phyloP scores from a whole-genome alignment of 2,329 filamentous ascomycete species.

The Pestalotiopsis sp. region DNA sequence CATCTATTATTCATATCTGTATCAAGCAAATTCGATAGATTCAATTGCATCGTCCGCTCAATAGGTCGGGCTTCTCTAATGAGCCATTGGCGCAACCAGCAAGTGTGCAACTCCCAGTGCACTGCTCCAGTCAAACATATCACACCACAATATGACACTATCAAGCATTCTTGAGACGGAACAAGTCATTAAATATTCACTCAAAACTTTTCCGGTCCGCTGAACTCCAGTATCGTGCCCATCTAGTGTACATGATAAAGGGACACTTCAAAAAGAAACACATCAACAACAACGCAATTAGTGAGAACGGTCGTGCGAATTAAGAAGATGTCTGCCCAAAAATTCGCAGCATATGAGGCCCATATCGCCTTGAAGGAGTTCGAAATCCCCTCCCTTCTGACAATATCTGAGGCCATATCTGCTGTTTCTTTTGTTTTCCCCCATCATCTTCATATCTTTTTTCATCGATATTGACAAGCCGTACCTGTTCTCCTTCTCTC shows the following conservation, averaged over 20 bases:
- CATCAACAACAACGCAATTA: conserved; percentile 22
- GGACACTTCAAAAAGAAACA: conserved; percentile 24
- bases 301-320: conserved; percentile 34
- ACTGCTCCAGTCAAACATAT: background rate
- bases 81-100: background rate
- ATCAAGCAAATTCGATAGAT: too few relatives aligned
- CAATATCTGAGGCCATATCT: conserved; percentile 30
- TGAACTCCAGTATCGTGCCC: conserved; percentile 30
- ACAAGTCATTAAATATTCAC: conserved; percentile 2
- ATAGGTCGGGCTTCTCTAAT: too few relatives aligned
- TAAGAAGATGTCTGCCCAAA: conserved; percentile 30
- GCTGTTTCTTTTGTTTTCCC: conserved; percentile 21
- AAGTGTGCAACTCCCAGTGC: background rate
- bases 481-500: conserved; percentile 11
- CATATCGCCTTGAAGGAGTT: conserved; percentile 22
- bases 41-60: too few relatives aligned
- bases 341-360: conserved; percentile 25
- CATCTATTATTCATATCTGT: too few relatives aligned
- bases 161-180: background rate
- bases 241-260: conserved; percentile 33
- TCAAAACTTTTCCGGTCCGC: conserved; percentile 32
- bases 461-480: conserved; percentile 30
- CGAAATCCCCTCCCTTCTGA: conserved; percentile 22
- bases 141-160: background rate
- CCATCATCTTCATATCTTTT: conserved; percentile 28